Percentiles rank a stretch among this genome's conserved stretches.
Evolutionary conservation across 2,329 filamentous ascomycete species (phyloP).

Genomic region (Aspergillus niger): DNA sequence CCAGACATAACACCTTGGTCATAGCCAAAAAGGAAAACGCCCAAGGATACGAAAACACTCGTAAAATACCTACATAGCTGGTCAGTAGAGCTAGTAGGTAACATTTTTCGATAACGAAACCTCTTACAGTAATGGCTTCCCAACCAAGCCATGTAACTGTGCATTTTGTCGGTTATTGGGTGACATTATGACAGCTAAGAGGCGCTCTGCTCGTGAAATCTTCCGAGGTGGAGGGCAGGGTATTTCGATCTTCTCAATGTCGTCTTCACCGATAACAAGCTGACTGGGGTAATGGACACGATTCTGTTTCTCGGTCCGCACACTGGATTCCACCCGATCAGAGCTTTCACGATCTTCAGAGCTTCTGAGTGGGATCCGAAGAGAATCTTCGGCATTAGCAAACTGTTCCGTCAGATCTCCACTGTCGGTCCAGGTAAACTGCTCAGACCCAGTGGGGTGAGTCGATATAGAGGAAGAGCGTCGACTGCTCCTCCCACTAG

Average conservation of each 20-base stretch:
- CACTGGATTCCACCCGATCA: conserved; percentile 39
- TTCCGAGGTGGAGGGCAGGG: conserved; percentile 66
- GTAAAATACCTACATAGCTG: conserved; percentile 75
- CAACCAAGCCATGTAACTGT: conserved; percentile 87
- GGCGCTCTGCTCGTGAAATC: conserved; percentile 67
- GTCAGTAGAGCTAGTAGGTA: conserved; percentile 17
- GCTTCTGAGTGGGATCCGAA: conserved; percentile 68
- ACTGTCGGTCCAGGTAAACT: conserved; percentile 88
- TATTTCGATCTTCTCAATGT: conserved; percentile 61
- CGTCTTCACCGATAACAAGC: conserved; percentile 43
- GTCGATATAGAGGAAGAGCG: conserved; percentile 54
- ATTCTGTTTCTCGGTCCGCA: conserved; percentile 54
- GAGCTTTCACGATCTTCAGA: conserved; percentile 66
- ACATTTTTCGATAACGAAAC: conserved; percentile 10
- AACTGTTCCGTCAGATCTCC: conserved; percentile 93
- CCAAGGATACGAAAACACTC: conserved; percentile 70
- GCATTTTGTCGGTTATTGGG: conserved; percentile 66
- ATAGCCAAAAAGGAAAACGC: conserved; percentile 67
- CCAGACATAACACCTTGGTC: conserved; percentile 68
- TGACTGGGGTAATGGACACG: conserved; percentile 68
- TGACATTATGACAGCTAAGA: conserved; percentile 84
- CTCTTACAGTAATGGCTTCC: conserved; percentile 85
- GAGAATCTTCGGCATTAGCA: conserved; percentile 77
- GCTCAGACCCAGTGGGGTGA: conserved; percentile 64
- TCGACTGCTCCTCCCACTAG: conserved; percentile 53